Evolutionary conservation across 441 rosid genomes (phyloP), one percentile per base, ranked within the genome.

Genomic region (Gossypium aridum): DNA sequence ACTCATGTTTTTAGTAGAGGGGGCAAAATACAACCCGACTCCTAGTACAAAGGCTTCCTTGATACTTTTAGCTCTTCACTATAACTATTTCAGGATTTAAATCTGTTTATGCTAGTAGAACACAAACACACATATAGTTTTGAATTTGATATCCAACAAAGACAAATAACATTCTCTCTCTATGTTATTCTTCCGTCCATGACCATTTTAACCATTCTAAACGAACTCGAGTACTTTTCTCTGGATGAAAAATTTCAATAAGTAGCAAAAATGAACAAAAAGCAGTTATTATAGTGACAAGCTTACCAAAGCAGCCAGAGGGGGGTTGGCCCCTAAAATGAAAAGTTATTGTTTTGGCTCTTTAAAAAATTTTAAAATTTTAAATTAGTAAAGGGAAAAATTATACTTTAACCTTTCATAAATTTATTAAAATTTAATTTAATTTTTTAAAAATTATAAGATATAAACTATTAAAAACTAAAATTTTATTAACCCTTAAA

Each of bases 301-400:
- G 77, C 90, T 79, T 82, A 90, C 95, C 77, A 76, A 20, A 75
- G 92, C 82, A n/a, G 86, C 83, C 7, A 4, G 7, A 31, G 34
- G 1, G 7, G 5, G 6, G 5, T 28, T 26, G 34, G 5, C 31
- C 34, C 34, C 6, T 0, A 28, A 28, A 28, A 3, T 28, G 6
- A 4, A 28, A 4, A 28, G 4, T 28, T 28, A 28, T 28, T 28
- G 1, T 28, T 28, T 28, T 4, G 34, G 0, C 1, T 0, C 6
- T 31, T 31, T 31, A 31, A 31, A 31, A 31, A 31, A 4, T 31
- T 31, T 31, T 31, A 31, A 31, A 31, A 4, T 31, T 31, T 31
- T 31, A 31, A 4, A 28, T 4, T 28, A 28, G 1, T 28, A 28
- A 28, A 28, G 1, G 1, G 4, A 2, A 28, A 28, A 28, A 28